Base-by-base conservation (phyloP, 495 filamentous ascomycete genomes). In the Penicillium coprophilum region DNA sequence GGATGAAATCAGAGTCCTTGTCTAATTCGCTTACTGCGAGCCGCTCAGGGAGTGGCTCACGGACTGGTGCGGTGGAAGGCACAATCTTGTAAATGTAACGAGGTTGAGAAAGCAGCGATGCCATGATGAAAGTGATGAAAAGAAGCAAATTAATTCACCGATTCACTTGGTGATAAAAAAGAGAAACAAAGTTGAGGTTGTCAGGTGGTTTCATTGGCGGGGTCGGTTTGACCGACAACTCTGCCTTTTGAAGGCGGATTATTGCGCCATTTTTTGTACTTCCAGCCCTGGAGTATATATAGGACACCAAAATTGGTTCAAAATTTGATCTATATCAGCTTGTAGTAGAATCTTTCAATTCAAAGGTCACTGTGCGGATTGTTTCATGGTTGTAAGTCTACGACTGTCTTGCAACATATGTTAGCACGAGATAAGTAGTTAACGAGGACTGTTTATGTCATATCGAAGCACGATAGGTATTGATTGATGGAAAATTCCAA, bases 1-100 rank as follows among this genome's bases (percentile, higher is more conserved):
- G 76, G 45, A 79, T 65, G 43, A 75, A 79, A 39, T 70, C 73
- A 12, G 69, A 73, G 21, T 56, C 54, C 46, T 71, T 49, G 41
- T 79, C 76, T 27, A 79, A 43, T 17, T 77, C 69, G 56, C 76
- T 79, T 41, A 79, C 70, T 0, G 73, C 69, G 21, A 79, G 69
- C 27, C 60, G 57, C 13, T 77, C 74, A 31, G 74, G 76, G 24
- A 79, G 58, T 12, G 76, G 70, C 52, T 79, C 72, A 9, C 68
- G 70, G 17, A 79, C 67, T 5, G 73, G 73, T 5, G 69, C 39
- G 11, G 69, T 67, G 15, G 74, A 76, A 13, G 76, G 69, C n/a
- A 79, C 55, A 41, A 79, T 67, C 52, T 79, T 79, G 60, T 77
- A 79, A 54, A 77, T 56, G 54, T 69, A 79, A 23, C 62, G 60